These are phyloP conservation scores for Pseudohyphozyma bogoriensis DNA, from an alignment of 768 basidiomycete genomes.

Conservation along the genomic window DNA sequence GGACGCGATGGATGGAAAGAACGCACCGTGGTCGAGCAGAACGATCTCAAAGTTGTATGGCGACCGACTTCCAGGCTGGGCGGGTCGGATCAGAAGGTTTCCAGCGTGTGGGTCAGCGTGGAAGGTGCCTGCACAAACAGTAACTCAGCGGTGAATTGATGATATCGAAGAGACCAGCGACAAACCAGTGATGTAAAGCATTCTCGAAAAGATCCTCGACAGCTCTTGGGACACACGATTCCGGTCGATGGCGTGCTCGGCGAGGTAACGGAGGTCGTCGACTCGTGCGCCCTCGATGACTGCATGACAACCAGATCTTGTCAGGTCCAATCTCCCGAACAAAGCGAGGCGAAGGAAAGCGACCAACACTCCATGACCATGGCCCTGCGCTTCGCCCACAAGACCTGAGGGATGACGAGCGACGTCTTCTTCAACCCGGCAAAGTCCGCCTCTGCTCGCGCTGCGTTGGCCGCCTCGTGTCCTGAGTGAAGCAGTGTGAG, in stretches of 20 bases:
- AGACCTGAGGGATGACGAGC: slow-evolving; percentile 70
- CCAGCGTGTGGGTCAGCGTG: slow-evolving; percentile 44
- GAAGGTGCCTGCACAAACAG: slow-evolving; percentile 20
- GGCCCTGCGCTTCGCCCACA: slow-evolving; percentile 70
- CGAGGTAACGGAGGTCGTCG: slow-evolving; percentile 76
- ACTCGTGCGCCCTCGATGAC: slow-evolving; percentile 64
- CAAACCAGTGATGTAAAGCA: slow-evolving; percentile 82
- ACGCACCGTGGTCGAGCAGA: slow-evolving; percentile 70
- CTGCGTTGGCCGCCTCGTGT: slow-evolving; percentile 78
- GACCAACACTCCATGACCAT: slow-evolving; percentile 77
- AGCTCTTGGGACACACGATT: slow-evolving; percentile 89
- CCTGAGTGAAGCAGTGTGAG: slow-evolving; percentile 31
- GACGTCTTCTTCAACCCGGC: slow-evolving; percentile 54
- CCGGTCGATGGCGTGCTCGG: slow-evolving; percentile 70
- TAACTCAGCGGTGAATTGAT: neutral
- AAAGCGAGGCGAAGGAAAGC: no score
- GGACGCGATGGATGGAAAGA: neutral
- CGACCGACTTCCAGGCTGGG: slow-evolving; percentile 52
- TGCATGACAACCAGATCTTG: neutral
- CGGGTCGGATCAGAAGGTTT: slow-evolving; percentile 80
- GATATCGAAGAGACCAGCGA: slow-evolving; percentile 51
- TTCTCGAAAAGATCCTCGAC: slow-evolving; percentile 77
- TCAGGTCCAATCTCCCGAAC: no score
- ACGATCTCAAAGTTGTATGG: slow-evolving; percentile 95
- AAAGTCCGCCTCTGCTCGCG: slow-evolving; percentile 62